Base-by-base conservation (phyloP, 306 rosid species). In the Glycine tomentella region DNA sequence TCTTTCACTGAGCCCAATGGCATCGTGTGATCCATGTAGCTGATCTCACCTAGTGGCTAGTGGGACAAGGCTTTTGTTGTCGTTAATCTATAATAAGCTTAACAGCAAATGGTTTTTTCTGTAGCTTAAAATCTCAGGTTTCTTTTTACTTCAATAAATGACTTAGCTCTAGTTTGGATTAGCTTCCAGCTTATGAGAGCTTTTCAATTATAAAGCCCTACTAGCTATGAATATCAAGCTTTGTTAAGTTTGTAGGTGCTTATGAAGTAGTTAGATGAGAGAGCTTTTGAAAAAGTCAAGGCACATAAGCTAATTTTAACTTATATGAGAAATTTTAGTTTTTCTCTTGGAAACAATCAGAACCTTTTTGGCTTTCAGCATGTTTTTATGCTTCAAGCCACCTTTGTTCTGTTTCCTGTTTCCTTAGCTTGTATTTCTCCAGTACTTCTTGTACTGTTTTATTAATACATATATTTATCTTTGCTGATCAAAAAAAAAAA, bases 91-190 rank as follows among this genome's bases (percentile, higher is more conserved):
- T 67, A 3, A 63, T 9, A 57, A 40, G 14, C 33, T 51, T 20
- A 58, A 70, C 36, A 58, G 13, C 53, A 46, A 25, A 67, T 46
- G 66, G 52, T 46, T 59, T 58, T 72, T 4, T 49, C 46, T 84
- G 53, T 55, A 61, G 49, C 61, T 59, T 62, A 69, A 42, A 44
- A 16, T 72, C 20, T 12, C 42, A 5, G 38, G n/a, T 55, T 55
- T 46, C 46, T 61, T 61, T 49, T 62, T 36, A 50, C 45, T 55
- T 62, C 20, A 16, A 42, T 48, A 61, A 76, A 64, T 79, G 77
- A 49, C 61, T 31, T 45, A 16, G 38, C 9, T 20, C 34, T 42
- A 9, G 16, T 69, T 69, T 69, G 74, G 56, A 68, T 42, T 42
- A 67, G 9, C 53, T 16, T 44, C 16, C 20, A 20, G 20, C 20